These are phyloP conservation scores for Dichotomopilus funicola DNA, from an alignment of 2,329 filamentous ascomycete species.

Conservation along the genomic window DNA sequence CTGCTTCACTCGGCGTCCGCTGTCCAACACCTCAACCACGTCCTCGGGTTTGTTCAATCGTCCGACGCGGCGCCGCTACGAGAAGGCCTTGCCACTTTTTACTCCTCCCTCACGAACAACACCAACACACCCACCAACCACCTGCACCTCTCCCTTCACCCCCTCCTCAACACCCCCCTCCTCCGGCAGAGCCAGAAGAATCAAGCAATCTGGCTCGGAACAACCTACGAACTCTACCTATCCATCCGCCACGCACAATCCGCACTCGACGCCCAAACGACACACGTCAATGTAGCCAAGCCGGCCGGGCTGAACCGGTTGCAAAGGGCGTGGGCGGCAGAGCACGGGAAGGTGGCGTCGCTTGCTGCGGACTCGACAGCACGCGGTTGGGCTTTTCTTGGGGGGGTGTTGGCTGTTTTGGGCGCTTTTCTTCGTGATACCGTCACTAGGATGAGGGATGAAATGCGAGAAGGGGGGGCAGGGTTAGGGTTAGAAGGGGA, in stretches of 20 bases:
- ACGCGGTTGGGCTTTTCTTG: conserved; percentile 45
- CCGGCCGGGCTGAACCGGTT: conserved; percentile 52
- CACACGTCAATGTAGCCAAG: conserved; percentile 39
- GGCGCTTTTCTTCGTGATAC: conserved; percentile 35
- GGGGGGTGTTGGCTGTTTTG: conserved; percentile 37
- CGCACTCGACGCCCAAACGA: conserved; percentile 36
- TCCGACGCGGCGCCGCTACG: conserved; percentile 29
- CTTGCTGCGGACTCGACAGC: conserved; percentile 57
- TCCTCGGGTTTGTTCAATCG: conserved; percentile 24
- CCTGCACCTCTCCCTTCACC: conserved; percentile 47
- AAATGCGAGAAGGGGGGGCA: no score
- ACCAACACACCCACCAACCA: background rate
- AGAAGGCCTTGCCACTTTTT: conserved; percentile 30
- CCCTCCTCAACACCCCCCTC: conserved; percentile 50
- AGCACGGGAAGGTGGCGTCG: conserved; percentile 40
- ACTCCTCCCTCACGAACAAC: conserved; percentile 18
- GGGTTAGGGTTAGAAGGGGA: no score
- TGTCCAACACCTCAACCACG: conserved; percentile 15
- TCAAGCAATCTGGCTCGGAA: conserved; percentile 43
- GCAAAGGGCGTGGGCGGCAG: conserved; percentile 52
- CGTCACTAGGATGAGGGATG: no score
- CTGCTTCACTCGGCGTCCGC: conserved; percentile 15
- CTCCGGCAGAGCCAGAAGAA: conserved; percentile 32
- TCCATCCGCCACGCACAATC: conserved; percentile 39
- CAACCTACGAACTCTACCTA: conserved; percentile 45